Evolutionary conservation across 2,329 filamentous ascomycete species (phyloP), one percentile per base, ranked within the genome.

Genomic region (Aspergillus oerlinghausenensis): DNA sequence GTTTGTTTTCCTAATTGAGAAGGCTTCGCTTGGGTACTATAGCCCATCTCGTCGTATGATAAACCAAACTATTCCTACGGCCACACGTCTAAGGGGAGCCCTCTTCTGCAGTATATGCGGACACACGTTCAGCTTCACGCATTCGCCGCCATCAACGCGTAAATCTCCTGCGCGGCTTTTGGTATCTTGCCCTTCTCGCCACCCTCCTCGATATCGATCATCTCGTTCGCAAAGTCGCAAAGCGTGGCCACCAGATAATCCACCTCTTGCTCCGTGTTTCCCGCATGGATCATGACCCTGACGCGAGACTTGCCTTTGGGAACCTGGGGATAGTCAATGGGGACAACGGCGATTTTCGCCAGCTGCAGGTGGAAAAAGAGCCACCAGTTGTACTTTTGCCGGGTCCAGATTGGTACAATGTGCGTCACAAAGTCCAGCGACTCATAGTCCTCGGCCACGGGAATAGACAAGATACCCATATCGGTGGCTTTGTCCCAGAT

Each of bases 241-340:
- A 43, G 17, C 17, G 40, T 43, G 17, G 40, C 40, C 4, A 21
- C 40, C 40, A 43, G 4, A 17, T 43, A 43, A 43, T 43, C 40
- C 40, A 43, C 40, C 40, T 43, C n/a, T 43, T 43, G 1, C 40
- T 43, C 40, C 40, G 79, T 84, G 56, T 88, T 88, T 0, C 78
- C 82, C 0, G 84, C 84, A 67, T 88, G 85, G 0, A 88, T 67
- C 65, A 84, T 87, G 0, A 88, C 72, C 9, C 85, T 73, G 0
- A 88, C 79, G 14, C 85, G 72, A 65, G 86, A 82, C 1, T 73
- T 79, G 0, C 84, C 84, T 4, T 65, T 68, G 0, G 84, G 82
- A 2, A 88, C 85, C 0, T 84, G 87, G 0, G 85, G 85, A 2
- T 48, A 57, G 25, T 35, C 28, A 21, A 60, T 48, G 7, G 83